A percentile compares a stretch with the other conserved stretches of the same genome.
Conservation (phyloP, 495 filamentous ascomycete species). For the Xylaria nigripes region DNA sequence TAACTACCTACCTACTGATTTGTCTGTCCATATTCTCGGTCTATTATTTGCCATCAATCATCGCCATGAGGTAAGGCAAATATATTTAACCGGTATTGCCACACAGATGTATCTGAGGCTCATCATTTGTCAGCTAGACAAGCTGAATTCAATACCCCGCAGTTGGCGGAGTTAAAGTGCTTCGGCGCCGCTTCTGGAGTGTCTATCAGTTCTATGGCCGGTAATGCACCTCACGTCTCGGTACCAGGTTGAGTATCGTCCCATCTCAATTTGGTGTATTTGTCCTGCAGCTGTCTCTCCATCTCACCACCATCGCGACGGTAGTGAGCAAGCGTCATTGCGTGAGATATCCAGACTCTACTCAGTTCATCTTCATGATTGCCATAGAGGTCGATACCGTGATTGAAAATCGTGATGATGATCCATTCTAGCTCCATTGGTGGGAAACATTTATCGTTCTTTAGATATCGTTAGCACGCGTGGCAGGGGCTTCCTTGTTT, state of each 20-base stretch:
- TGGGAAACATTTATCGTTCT: constrained; percentile 51
- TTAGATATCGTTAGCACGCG: constrained; percentile 12
- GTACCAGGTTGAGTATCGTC: constrained; percentile 14
- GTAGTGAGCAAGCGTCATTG: constrained; percentile 53
- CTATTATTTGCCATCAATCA: no score
- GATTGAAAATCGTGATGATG: constrained; percentile 65
- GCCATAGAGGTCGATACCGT: constrained; percentile 63
- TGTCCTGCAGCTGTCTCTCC: constrained; percentile 45
- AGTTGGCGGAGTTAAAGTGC: no score
- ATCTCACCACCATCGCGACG: constrained; percentile 44
- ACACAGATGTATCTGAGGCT: no score
- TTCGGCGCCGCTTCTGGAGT: neutral
- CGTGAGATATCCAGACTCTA: constrained; percentile 57
- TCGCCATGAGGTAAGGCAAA: no score
- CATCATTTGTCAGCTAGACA: no score
- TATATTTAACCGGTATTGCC: no score
- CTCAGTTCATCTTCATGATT: constrained; percentile 47
- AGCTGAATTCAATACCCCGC: no score
- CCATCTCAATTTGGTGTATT: constrained; percentile 44
- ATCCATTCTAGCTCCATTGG: constrained; percentile 70
- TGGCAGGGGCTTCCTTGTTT: neutral
- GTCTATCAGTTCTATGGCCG: neutral
- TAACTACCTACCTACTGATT: no score
- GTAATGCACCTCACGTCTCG: neutral
- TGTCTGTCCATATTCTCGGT: no score